Evolutionary conservation across 176 grass and related monocot species (phyloP).

Genomic region (Bolboschoenus planiculmis): DNA sequence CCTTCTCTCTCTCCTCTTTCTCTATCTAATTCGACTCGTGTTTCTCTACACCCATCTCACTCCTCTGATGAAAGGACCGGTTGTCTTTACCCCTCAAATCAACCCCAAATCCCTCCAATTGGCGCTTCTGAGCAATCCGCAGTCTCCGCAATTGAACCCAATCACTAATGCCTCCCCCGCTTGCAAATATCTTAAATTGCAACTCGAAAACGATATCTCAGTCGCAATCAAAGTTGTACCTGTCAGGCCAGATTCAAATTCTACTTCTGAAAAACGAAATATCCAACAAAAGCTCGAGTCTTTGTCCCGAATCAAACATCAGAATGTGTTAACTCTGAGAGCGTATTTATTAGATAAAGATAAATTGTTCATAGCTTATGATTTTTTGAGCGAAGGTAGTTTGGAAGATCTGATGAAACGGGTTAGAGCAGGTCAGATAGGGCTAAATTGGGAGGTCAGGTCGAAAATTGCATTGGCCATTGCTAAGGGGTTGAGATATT

Average conservation of each 20-base stretch:
- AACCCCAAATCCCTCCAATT: constrained; percentile 56
- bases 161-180: constrained; percentile 35
- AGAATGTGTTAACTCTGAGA: constrained; percentile 69
- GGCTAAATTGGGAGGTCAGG: constrained; percentile 64
- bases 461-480: constrained; percentile 67
- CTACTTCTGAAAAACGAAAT: constrained; percentile 76
- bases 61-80: constrained; percentile 67
- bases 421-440: constrained; percentile 69
- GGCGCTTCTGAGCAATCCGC: constrained; percentile 43
- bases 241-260: constrained; percentile 40
- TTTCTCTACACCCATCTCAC: constrained; percentile 58
- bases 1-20: constrained; percentile 57
- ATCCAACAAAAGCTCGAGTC: constrained; percentile 70
- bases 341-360: constrained; percentile 69
- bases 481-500: constrained; percentile 63
- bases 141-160: constrained; percentile 22
- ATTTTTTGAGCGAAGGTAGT: constrained; percentile 56
- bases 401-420: constrained; percentile 88
- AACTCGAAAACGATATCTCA: constrained; percentile 54
- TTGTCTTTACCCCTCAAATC: constrained; percentile 84
- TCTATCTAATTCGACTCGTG: constrained; percentile 57
- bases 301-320: constrained; percentile 61
- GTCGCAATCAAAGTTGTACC: constrained; percentile 65
- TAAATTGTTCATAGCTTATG: constrained; percentile 65
- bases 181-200: constrained; percentile 67